Percentiles rank a stretch among this genome's conserved stretches.
phyloP scores from a whole-genome alignment of 257 asterid genomes.

The Ophiorrhiza pumila region DNA sequence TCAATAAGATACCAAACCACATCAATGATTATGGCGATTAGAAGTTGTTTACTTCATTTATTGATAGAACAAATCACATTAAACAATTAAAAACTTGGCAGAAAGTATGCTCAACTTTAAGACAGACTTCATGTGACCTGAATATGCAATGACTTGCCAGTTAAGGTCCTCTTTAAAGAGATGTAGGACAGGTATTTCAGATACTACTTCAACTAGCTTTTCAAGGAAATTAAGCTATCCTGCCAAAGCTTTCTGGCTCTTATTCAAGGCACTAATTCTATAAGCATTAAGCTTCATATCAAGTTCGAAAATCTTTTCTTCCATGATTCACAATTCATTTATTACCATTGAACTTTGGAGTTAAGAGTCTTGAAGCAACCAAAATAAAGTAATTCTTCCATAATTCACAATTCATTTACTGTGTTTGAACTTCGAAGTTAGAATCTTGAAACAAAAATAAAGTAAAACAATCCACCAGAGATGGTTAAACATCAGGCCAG shows the following conservation, averaged over 20 bases:
- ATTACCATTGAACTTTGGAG: not conserved
- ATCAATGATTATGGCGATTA: not conserved
- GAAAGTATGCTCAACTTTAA: too few species aligned
- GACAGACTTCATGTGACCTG: too few species aligned
- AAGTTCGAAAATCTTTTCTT: not conserved
- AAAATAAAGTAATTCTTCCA: not conserved
- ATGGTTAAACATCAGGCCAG: not conserved
- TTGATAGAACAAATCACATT: too few species aligned
- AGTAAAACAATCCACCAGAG: not conserved
- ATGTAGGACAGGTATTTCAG: too few species aligned
- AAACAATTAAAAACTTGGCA: too few species aligned
- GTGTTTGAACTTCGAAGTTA: not conserved
- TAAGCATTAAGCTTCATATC: not conserved
- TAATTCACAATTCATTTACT: not conserved
- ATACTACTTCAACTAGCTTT: not conserved
- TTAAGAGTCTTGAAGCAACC: not conserved
- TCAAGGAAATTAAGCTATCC: not conserved
- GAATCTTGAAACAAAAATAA: not conserved
- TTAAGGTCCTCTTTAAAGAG: too few species aligned
- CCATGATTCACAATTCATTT: not conserved
- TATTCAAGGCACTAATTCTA: too few species aligned
- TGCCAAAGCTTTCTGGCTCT: too few species aligned
- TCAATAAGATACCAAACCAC: not conserved
- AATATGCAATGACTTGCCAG: too few species aligned
- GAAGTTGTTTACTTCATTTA: not conserved